Percentiles rank a stretch among this genome's conserved stretches.
These are phyloP conservation scores for Ganoderma leucocontextum DNA, from an alignment of 1,284 basidiomycete genomes.

Conservation along the genomic window DNA sequence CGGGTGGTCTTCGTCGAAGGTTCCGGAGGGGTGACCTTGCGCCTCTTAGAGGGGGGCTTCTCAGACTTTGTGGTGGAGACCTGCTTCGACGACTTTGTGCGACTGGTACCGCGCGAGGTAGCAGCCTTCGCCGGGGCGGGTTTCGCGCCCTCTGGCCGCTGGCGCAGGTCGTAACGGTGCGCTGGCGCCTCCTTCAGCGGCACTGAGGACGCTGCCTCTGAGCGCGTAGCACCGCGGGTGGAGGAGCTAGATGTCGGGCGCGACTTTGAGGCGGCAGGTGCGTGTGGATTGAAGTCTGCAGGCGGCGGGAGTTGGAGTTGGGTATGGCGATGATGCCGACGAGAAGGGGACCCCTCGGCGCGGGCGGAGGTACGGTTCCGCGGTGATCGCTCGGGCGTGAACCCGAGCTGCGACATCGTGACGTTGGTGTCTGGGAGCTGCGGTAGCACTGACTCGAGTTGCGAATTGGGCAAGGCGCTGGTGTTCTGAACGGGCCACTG, in stretches of 20 bases:
- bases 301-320: conserved; percentile 22
- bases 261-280: conserved; percentile 17
- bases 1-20: conserved; percentile 14
- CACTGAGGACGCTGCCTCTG: neutral
- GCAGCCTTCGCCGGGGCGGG: neutral
- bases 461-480: conserved; percentile 47
- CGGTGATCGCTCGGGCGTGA: conserved; percentile 41
- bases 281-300: conserved; percentile 15
- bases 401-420: conserved; percentile 47
- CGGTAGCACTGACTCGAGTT: conserved; percentile 45
- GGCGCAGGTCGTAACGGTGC: conserved; percentile 29
- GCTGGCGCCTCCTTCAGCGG: conserved; percentile 14
- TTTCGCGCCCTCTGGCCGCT: conserved; percentile 16
- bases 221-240: conserved; percentile 7
- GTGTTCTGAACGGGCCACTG: conserved; percentile 49
- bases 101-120: conserved; percentile 16
- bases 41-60: conserved; percentile 27
- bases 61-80: conserved; percentile 3
- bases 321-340: neutral
- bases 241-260: conserved; percentile 14
- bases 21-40: conserved; percentile 24
- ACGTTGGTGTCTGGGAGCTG: conserved; percentile 40
- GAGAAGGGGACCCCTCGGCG: conserved; percentile 8
- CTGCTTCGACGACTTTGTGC: conserved; percentile 16
- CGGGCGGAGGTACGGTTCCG: conserved; percentile 1